Evolutionary conservation across 345 rosid genomes (phyloP).

Genomic region (Hypericum perforatum): DNA sequence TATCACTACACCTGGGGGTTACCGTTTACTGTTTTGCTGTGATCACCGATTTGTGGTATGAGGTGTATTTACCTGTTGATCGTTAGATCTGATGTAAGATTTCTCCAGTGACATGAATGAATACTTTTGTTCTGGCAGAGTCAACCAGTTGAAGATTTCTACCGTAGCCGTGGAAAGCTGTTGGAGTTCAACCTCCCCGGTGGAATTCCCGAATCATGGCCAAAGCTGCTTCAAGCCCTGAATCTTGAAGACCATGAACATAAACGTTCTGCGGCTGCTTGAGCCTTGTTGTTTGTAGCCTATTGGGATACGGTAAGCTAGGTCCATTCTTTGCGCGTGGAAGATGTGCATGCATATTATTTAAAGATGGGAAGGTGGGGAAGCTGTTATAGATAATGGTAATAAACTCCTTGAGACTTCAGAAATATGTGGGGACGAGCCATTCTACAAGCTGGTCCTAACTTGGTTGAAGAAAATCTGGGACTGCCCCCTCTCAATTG

Average conservation of each 20-base stretch:
- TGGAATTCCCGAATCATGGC: constrained; percentile 97
- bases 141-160: constrained; percentile 87
- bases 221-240: constrained; percentile 78
- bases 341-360: constrained; percentile 25
- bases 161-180: constrained; percentile 60
- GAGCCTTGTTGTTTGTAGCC: constrained; percentile 12
- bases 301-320: constrained; percentile 18
- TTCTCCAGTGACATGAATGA: too few species aligned
- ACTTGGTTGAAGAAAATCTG: too few species aligned
- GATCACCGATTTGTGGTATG: too few species aligned
- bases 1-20: too few species aligned
- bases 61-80: too few species aligned
- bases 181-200: constrained; percentile 91
- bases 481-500: too few species aligned
- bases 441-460: too few species aligned
- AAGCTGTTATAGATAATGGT: constrained; percentile 2
- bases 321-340: constrained; percentile 52
- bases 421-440: too few species aligned
- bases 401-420: too few species aligned
- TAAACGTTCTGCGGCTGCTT: constrained; percentile 60
- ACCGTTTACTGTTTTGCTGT: too few species aligned
- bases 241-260: constrained; percentile 53
- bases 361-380: constrained; percentile 5
- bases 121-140: constrained; percentile 41
- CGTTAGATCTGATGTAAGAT: too few species aligned